Evolutionary conservation across 192 early-diverging fungal species (phyloP), one percentile per base, ranked within the genome.

Genomic region (Coemansia sp.): DNA sequence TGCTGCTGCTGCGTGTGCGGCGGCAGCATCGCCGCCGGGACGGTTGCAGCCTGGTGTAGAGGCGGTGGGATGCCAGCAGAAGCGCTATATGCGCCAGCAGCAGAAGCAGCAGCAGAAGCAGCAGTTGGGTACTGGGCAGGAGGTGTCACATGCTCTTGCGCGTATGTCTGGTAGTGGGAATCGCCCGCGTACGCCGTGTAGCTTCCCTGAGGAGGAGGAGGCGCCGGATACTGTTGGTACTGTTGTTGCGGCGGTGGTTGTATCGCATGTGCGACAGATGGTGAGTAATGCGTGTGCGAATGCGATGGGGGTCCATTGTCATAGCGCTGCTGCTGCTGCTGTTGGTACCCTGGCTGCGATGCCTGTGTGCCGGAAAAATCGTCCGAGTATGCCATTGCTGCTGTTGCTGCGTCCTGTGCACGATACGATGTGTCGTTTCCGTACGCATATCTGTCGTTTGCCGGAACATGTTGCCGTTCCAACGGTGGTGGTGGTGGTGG

Each of bases 41-140:
- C 15, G 55, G 64, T 59, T 59, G 57, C 57, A 56, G 64, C 53
- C 12, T 66, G 64, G 8, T 66, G 56, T 4, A 66, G 64, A 15
- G 55, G 41, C 21, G 38, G 51, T 66, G 46, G 20, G 30, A 39
- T 10, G 5, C 38, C 38, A 39, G 58, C 36, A 52, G 23, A 30
- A 34, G 48, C 44, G 36, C 65, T 62, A 61, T 62, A 69, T 45
- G 62, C 35, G 20, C 61, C 53, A 16, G 38, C 26, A 16, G 52
- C 57, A 23, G 64, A n/a, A n/a, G 55, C 34, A 57, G n/a, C 36
- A 23, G 45, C 51, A 12, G 35, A 18, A 24, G 52, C 52, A 7
- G 35, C 44, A 44, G n/a, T 41, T 18, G 16, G 43, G 41, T 45
- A 44, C 26, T 43, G 24, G 45, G 18, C 23, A n/a, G 55, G 12